phyloP scores from a whole-genome alignment of 1,284 basidiomycete genomes.

The Moesziomyces parantarcticus region DNA sequence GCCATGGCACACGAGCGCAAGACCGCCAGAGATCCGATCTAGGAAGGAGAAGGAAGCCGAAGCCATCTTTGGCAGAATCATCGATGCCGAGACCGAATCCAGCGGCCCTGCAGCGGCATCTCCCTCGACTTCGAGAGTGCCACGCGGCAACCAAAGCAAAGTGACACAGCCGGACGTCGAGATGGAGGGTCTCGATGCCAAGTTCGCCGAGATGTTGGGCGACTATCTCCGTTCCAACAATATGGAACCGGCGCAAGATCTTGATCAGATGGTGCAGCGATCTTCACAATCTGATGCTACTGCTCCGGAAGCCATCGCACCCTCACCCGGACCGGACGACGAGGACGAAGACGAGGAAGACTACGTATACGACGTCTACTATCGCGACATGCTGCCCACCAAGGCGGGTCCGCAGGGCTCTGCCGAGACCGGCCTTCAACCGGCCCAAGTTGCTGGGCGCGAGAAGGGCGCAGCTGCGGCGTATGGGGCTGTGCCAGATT shows the following conservation, averaged over 20 bases:
- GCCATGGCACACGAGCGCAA: conserved; percentile 29
- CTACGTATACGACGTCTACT: conserved; percentile 66
- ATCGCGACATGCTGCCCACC: conserved; percentile 51
- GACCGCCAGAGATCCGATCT: conserved; percentile 44
- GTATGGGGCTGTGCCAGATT: conserved; percentile 22
- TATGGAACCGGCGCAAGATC: conserved; percentile 41
- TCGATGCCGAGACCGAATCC: conserved; percentile 41
- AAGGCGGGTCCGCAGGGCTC: conserved; percentile 36
- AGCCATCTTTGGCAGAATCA: conserved; percentile 49
- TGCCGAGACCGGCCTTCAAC: conserved; percentile 32
- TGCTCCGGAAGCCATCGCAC: neutral
- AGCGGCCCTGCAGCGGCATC: neutral
- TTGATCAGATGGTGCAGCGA: conserved; percentile 29
- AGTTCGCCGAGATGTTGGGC: conserved; percentile 55
- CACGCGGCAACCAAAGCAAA: conserved; percentile 4
- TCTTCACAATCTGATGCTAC: conserved; percentile 10
- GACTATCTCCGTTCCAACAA: conserved; percentile 51
- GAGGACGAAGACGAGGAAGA: conserved; percentile 44
- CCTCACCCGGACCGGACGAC: neutral
- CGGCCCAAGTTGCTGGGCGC: conserved; percentile 44
- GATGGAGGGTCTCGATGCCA: conserved; percentile 49
- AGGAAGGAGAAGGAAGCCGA: conserved; percentile 47
- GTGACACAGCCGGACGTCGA: conserved; percentile 23
- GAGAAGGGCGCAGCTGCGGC: conserved; percentile 28
- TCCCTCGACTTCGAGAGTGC: neutral